Evolutionary conservation across 495 filamentous ascomycete species (phyloP), one percentile per base, ranked within the genome.

Genomic region (Paragyromitra xinjiangensis): DNA sequence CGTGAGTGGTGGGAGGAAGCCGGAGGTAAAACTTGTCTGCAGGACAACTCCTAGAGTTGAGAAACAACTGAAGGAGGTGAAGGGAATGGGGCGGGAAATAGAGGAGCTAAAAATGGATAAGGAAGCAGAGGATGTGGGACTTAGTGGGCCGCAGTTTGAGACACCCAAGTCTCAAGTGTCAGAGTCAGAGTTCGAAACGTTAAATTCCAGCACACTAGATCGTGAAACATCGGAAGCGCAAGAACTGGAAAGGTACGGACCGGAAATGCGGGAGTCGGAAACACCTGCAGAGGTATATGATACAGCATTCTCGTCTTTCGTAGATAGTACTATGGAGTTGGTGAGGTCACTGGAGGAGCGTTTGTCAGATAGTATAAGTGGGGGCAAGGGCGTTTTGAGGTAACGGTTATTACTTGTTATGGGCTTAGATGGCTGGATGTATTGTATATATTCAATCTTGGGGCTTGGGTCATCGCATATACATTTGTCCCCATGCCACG

Each of bases 1-100:
- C 3, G 44, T 78, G 1, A 78, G 64, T 24, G 81, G 81, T 53
- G 81, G 81, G 26, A 73, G 56, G 56, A 73, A 55, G 42, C 77
- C 81, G 6, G 81, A 82, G 65, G 51, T 80, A 11, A 82, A 64
- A 55, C 64, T 82, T 34, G 26, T 80, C 22, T 80, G 78, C 53
- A 62, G 64, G 12, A 37, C 37, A 44, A 22, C 19, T 14, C 19
- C 8, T 19, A n/a, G 16, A 19, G 40, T 26, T 40, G 16, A 29
- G 29, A 44, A 59, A 8, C 34, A 55, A 40, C 39, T 22, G 22
- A 29, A 75, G 6, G 29, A 26, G 8, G 51, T 11, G 2, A 22
- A 34, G 24, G 48, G 56, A 37, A 16, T 37, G 5, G 39, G 12
- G 39, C n/a, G 6, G 9, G 40, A 42, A 26, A 4, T 37, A 42